These are phyloP conservation scores for Flaveria sonorensis DNA, from an alignment of 129 eudicot species.

Conservation along the genomic window DNA sequence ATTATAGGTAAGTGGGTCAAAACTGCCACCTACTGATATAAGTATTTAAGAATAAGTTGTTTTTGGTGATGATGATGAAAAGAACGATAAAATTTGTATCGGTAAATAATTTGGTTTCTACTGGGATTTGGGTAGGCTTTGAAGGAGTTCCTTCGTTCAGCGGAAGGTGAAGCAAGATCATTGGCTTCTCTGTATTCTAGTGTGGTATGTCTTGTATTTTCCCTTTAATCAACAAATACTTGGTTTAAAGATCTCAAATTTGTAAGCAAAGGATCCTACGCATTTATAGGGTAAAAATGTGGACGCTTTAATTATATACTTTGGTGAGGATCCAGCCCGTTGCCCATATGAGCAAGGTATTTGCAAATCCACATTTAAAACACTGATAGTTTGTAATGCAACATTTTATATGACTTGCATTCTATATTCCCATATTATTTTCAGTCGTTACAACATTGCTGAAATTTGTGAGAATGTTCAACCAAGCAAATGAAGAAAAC, in stretches of 20 bases:
- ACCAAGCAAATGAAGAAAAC: slow-evolving; percentile 73
- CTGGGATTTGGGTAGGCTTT: slow-evolving; percentile 46
- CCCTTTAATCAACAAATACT: background rate
- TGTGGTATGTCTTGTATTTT: slow-evolving; percentile 59
- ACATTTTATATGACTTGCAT: background rate
- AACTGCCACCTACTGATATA: background rate
- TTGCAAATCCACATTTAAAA: background rate
- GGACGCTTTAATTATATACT: slow-evolving; percentile 77
- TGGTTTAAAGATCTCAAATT: background rate
- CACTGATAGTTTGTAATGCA: background rate
- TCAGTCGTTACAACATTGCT: slow-evolving; percentile 70
- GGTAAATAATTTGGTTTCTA: background rate
- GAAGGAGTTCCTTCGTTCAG: slow-evolving; percentile 76
- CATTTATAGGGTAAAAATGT: slow-evolving; percentile 76
- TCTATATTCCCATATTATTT: background rate
- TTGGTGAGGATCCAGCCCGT: slow-evolving; percentile 92
- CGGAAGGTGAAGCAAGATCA: slow-evolving; percentile 85
- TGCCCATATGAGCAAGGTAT: slow-evolving; percentile 93
- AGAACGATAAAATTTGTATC: background rate
- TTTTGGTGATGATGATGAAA: background rate
- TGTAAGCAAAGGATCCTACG: background rate
- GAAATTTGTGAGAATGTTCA: slow-evolving; percentile 76
- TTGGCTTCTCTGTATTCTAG: slow-evolving; percentile 75
- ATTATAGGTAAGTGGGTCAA: background rate
- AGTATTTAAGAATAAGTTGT: background rate